Evolutionary conservation across 2,329 filamentous ascomycete species (phyloP), one percentile per base, ranked within the genome.

Genomic region (Trichoderma sp.): DNA sequence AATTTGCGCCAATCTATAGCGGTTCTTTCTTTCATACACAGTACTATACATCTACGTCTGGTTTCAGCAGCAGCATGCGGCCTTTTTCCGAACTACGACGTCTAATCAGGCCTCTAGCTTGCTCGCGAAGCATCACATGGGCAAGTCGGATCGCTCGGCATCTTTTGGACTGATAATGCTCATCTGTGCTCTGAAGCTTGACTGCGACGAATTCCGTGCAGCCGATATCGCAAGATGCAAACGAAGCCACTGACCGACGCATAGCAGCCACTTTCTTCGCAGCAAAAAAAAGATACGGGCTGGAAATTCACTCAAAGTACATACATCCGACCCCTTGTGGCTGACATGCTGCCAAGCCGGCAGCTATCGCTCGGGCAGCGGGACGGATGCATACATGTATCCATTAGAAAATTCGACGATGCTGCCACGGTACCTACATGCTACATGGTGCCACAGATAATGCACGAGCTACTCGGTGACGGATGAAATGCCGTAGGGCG

Each of bases 291-390:
- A 35, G 21, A 64, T 49, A 21, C 8, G 47, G 47, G 10, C 10
- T 24, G 43, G n/a, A 8, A 21, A 40, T 10, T 35, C 33, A 14
- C 47, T n/a, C 47, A 31, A 2, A 40, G 29, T 29, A 33, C 53
- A 37, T 64, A 37, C 61, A 19, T 49, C 11, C 53, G 53, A 55
- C 27, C 58, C 63, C 40, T 31, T 59, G 63, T 40, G 40, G 31
- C 55, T 67, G 40, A 59, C 49, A 43, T 58, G 35, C 63, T 59
- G 63, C 63, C 63, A 67, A 67, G 63, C 63, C 63, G 63, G 63
- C 55, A 67, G 29, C 63, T 21, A 16, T 59, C 55, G n/a, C 55
- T 40, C 40, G 53, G 53, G 57, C 55, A 58, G 47, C 53, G 53
- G 55, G 27, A 66, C 19, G 29, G 37, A n/a, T 59, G 63, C 40